Conservation (phyloP, 2,329 filamentous ascomycete species). For the Falciphora oryzae region DNA sequence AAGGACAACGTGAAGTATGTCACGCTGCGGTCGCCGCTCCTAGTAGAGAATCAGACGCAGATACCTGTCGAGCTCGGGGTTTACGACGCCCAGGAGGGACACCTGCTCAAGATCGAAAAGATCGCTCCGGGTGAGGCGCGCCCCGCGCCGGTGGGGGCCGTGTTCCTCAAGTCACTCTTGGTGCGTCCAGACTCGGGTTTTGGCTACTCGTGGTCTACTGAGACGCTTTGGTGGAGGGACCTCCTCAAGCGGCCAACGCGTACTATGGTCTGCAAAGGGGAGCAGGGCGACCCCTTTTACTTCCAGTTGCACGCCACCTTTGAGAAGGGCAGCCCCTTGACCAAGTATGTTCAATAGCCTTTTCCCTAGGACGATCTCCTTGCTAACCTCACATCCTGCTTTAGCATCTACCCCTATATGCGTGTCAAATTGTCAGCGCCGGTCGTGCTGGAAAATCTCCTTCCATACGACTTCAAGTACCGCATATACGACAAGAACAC, state of each 20-base stretch:
- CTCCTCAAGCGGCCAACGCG: slow-evolving; percentile 77
- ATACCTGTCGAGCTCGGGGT: slow-evolving; percentile 93
- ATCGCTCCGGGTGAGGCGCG: slow-evolving; percentile 86
- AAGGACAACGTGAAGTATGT: slow-evolving; percentile 97
- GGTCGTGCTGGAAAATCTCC: slow-evolving; percentile 85
- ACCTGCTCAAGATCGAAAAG: slow-evolving; percentile 96
- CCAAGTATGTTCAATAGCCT: slow-evolving; percentile 46
- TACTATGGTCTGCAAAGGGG: slow-evolving; percentile 83
- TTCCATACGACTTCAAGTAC: slow-evolving; percentile 99
- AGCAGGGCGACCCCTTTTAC: slow-evolving; percentile 86
- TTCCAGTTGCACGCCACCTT: slow-evolving; percentile 90
- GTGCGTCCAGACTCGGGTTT: slow-evolving; percentile 93
- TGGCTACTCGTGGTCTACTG: slow-evolving; percentile 90
- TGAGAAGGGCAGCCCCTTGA: slow-evolving; percentile 77
- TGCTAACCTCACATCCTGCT: not conserved
- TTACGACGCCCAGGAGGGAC: slow-evolving; percentile 78
- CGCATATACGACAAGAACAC: slow-evolving; percentile 98
- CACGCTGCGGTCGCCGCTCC: slow-evolving; percentile 82
- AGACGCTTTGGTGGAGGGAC: slow-evolving; percentile 89
- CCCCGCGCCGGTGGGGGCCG: slow-evolving; percentile 87
- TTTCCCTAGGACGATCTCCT: not conserved
- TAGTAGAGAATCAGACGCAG: slow-evolving; percentile 94
- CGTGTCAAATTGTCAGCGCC: slow-evolving; percentile 85
- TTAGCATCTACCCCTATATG: slow-evolving; percentile 87
- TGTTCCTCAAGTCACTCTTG: slow-evolving; percentile 81